These are phyloP conservation scores for thale cress (Arabidopsis thaliana) DNA, from an alignment of 345 rosid species.

Conservation along the genomic window TAIR10.1 NC_003070.9:17191501-17192000, in stretches of 20 bases:
- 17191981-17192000: conserved; percentile 64
- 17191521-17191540: conserved; percentile 94
- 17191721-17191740: conserved; percentile 87
- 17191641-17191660: conserved; percentile 91
- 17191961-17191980: conserved; percentile 89
- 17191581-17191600: conserved; percentile 91
- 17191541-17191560: conserved; percentile 90
- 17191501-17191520: conserved; percentile 99
- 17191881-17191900: conserved; percentile 80
- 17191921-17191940: conserved; percentile 80
- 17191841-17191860: conserved; percentile 89
- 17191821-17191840: conserved; percentile 88
- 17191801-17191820: conserved; percentile 75
- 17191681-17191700: conserved; percentile 88
- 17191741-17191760: conserved; percentile 90
- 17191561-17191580: conserved; percentile 89
- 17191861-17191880: conserved; percentile 67
- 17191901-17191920: conserved; percentile 80
- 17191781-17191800: conserved; percentile 63
- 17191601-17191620: conserved; percentile 99
- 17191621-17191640: conserved; percentile 92
- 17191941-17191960: conserved; percentile 90
- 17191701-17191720: conserved; percentile 92
- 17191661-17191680: conserved; percentile 94
- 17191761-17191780: conserved; percentile 67